Conservation (phyloP, 1,284 basidiomycete genomes). For the Mycena citricolor region DNA sequence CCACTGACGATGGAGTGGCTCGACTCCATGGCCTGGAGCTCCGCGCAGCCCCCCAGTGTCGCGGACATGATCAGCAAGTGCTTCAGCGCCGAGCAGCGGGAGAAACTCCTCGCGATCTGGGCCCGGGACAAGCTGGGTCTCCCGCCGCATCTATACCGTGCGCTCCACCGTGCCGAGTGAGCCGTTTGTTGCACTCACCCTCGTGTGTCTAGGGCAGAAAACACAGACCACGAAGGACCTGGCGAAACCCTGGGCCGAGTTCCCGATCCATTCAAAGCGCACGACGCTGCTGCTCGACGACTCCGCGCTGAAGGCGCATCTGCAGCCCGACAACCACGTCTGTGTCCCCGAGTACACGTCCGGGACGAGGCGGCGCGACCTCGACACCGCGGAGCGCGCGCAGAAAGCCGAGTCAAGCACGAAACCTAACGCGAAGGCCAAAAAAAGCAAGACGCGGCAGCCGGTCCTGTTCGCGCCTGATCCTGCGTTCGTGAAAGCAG, state of each 20-base stretch:
- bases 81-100: constrained; percentile 41
- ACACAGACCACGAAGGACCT: constrained; percentile 64
- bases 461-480: no score
- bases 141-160: constrained; percentile 48
- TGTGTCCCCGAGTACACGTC: constrained; percentile 56
- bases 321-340: constrained; percentile 67
- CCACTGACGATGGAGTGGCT: constrained; percentile 47
- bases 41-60: constrained; percentile 68
- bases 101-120: constrained; percentile 55
- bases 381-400: constrained; percentile 24
- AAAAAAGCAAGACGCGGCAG: no score
- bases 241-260: constrained; percentile 53
- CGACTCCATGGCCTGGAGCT: constrained; percentile 74
- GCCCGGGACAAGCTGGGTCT: constrained; percentile 63
- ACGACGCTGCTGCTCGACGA: constrained; percentile 72
- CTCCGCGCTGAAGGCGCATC: constrained; percentile 60
- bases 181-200: not conserved
- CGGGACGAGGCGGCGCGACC: constrained; percentile 38
- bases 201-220: constrained; percentile 42
- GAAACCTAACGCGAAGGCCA: constrained; percentile 7
- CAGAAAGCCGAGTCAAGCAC: constrained; percentile 18
- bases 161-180: constrained; percentile 28
- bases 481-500: not conserved
- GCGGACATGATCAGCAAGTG: constrained; percentile 52
- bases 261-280: constrained; percentile 42